Conservation (phyloP, 495 filamentous ascomycete genomes). For the Barbatosphaeria neglecta region DNA sequence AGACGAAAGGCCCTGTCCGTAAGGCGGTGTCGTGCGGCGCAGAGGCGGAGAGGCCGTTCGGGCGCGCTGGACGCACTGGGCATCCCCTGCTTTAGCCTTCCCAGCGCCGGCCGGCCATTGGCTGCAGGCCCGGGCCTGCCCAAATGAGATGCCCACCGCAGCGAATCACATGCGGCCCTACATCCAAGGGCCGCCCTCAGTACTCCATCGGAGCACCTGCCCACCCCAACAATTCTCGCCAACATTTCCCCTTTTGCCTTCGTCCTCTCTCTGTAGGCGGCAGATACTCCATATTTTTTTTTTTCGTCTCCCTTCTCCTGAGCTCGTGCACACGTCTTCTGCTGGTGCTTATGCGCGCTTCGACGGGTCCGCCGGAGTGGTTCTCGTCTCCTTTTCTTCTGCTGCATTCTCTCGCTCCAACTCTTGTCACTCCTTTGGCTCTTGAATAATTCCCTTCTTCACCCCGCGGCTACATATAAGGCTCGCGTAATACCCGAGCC, state of each 20-base stretch:
- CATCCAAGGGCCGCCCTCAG: not conserved
- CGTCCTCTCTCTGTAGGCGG: not conserved
- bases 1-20: too few species aligned
- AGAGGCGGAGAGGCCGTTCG: too few species aligned
- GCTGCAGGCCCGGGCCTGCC: not conserved
- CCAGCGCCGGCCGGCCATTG: not conserved
- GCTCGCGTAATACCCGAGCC: slow-evolving; percentile 1
- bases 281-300: too few species aligned
- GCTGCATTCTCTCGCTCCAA: slow-evolving; percentile 7
- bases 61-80: too few species aligned
- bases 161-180: not conserved
- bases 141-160: not conserved
- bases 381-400: not conserved
- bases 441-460: slow-evolving; percentile 9
- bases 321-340: not conserved
- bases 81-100: not conserved
- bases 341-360: slow-evolving; percentile 4
- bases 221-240: slow-evolving; percentile 18
- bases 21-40: too few species aligned
- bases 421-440: slow-evolving; percentile 20
- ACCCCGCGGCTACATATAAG: not conserved
- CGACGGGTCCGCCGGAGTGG: slow-evolving; percentile 2
- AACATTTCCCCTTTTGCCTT: slow-evolving; percentile 4
- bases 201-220: not conserved
- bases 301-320: not conserved